A percentile compares a stretch with the other conserved stretches of the same genome.
Evolutionary conservation across 768 basidiomycete genomes (phyloP).

Genomic region (Russula virescens): DNA sequence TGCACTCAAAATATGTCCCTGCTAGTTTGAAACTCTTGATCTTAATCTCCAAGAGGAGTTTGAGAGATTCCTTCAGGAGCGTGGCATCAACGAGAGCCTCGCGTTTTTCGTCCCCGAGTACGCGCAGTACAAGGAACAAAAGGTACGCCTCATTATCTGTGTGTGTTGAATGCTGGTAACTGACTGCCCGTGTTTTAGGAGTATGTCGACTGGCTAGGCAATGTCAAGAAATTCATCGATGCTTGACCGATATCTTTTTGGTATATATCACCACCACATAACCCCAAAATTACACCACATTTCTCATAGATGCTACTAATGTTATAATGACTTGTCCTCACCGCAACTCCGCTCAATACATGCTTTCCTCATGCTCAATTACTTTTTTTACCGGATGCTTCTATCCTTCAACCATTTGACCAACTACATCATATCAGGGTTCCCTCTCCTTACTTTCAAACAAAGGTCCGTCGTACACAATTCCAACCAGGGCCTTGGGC

Average conservation of each 20-base stretch:
- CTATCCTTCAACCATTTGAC: no score
- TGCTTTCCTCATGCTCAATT: background rate
- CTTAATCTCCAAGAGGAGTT: conserved; percentile 84
- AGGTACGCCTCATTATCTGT: conserved; percentile 45
- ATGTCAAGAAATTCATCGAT: conserved; percentile 80
- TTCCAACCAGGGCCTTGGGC: no score
- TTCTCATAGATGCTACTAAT: conserved; percentile 7
- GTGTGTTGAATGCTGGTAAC: conserved; percentile 6
- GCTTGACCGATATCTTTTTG: conserved; percentile 30
- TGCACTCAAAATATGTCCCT: background rate
- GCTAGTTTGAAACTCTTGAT: conserved; percentile 86
- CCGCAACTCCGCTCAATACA: conserved; percentile 12
- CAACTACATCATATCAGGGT: no score
- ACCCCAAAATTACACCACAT: conserved; percentile 7
- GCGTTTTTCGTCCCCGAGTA: conserved; percentile 89
- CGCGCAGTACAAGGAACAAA: conserved; percentile 88
- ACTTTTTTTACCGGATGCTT: no score
- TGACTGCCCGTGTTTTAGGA: conserved; percentile 46
- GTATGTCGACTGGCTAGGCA: conserved; percentile 84
- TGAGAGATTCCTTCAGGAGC: conserved; percentile 82
- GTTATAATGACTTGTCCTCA: conserved; percentile 4
- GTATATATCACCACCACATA: background rate
- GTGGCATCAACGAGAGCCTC: conserved; percentile 77
- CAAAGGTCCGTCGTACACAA: no score
- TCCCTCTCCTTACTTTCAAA: no score